Percentiles rank a stretch among this genome's conserved stretches.
Evolutionary conservation across 2,329 filamentous ascomycete genomes (phyloP).

Genomic region (Aspergillus fumigatus): DNA sequence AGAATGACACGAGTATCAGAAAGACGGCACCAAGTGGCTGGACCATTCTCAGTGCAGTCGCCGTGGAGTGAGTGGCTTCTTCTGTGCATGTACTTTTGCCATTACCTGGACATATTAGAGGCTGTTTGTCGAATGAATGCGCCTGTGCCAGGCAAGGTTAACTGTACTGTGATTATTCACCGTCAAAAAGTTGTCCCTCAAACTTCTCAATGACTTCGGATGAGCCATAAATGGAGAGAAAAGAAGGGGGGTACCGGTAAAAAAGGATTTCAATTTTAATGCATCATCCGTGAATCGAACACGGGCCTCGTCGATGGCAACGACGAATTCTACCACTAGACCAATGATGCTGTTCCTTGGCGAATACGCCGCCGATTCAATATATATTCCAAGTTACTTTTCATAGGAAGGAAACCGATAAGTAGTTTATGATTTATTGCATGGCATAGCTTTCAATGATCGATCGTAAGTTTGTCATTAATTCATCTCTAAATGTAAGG

Average conservation of each 20-base stretch:
- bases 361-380: accelerated
- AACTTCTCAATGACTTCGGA: background rate
- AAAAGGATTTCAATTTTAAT: too few relatives aligned
- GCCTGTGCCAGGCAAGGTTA: too few relatives aligned
- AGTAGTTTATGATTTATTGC: too few relatives aligned
- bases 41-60: background rate
- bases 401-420: too few relatives aligned
- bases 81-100: background rate
- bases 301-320: slow-evolving; percentile 45
- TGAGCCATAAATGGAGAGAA: too few relatives aligned
- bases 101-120: background rate
- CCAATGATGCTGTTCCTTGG: slow-evolving; percentile 34
- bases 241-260: slow-evolving; percentile 10
- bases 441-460: too few relatives aligned
- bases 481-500: background rate
- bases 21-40: background rate
- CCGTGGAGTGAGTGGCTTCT: background rate
- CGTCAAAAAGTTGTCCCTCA: too few relatives aligned
- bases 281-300: slow-evolving; percentile 47
- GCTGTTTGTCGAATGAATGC: background rate
- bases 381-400: too few relatives aligned
- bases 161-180: too few relatives aligned
- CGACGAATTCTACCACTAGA: slow-evolving; percentile 45
- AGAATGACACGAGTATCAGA: background rate
- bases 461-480: background rate